Conservation (phyloP, 305 asterid genomes). For the Euphrasia arctica region DNA sequence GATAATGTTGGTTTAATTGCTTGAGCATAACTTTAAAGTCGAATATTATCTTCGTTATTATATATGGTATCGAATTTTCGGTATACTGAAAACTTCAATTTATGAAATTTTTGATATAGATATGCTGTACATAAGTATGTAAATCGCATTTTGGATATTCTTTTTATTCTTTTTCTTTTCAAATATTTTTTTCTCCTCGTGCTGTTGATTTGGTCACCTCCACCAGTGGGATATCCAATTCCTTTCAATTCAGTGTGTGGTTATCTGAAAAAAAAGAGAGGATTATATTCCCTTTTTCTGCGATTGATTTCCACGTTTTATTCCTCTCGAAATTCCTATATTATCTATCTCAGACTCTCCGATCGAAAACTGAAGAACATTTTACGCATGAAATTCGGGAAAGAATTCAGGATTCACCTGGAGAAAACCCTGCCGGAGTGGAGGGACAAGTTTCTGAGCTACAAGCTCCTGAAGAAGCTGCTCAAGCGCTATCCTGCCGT, state of each 20-base stretch:
- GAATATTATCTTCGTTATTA: no score
- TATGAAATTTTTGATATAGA: no score
- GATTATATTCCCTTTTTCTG: conserved; percentile 29
- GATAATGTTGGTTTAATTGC: no score
- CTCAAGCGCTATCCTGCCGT: conserved; percentile 55
- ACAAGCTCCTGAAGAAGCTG: conserved; percentile 79
- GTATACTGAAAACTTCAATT: no score
- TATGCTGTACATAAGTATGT: no score
- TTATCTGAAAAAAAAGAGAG: conserved; percentile 9
- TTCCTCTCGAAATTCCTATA: conserved; percentile 2
- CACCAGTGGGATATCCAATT: conserved; percentile 8
- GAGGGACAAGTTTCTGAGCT: conserved; percentile 82
- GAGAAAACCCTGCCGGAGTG: conserved; percentile 89
- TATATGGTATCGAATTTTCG: no score
- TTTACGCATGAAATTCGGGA: conserved; percentile 72
- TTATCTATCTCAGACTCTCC: background rate
- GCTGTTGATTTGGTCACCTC: conserved; percentile 11
- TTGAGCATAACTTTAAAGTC: no score
- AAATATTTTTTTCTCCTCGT: no score
- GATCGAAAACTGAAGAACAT: no score
- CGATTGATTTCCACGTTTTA: conserved; percentile 9
- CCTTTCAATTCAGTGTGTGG: no score
- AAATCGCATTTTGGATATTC: no score
- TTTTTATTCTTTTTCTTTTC: no score
- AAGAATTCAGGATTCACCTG: conserved; percentile 63